Evolutionary conservation across 2,329 filamentous ascomycete species (phyloP), one percentile per base, ranked within the genome.

Genomic region (Pseudogymnoascus sp.): DNA sequence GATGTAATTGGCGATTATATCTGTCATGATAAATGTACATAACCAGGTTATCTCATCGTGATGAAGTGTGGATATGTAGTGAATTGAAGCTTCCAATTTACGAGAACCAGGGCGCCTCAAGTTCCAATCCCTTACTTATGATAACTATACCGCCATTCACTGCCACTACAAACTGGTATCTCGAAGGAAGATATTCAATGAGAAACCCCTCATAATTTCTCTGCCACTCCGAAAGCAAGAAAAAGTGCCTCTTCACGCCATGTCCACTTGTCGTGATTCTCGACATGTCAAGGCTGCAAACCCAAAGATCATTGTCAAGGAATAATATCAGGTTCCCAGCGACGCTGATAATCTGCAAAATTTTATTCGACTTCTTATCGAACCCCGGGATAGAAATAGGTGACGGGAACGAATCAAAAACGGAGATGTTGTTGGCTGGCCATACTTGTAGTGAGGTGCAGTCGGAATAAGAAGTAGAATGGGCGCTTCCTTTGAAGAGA

Each of bases 281-380:
- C 28, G 46, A 12, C 4, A 73, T 16, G 12, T 71, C 66, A 11
- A 67, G 37, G 53, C 67, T 73, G 62, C 71, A 73, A 1, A 73
- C 53, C 71, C 70, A 73, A 1, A 70, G 62, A 21, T 69, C 65
- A 16, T 46, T 64, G 31, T 72, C 70, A 4, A 72, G 62, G 38
- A 73, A 72, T 0, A 71, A 21, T 2, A 72, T 10, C 2, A 63
- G 67, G 5, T 63, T 67, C 1, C 62, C 65, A 6, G 50, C 34
- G 0, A 68, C 21, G 6, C 65, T 60, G 14, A 72, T 63, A 4
- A 72, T 46, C 5, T 64, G 36, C 1, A 62, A 21, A 1, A 68
- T 63, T 8, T 42, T 59, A 44, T 44, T 14, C 42, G 42, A 36
- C 4, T 59, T 23, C 11, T 31, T 59, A 8, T 59, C 34, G 23